Base-by-base conservation (phyloP, 2,329 filamentous ascomycete genomes). In the Curvularia sp. region DNA sequence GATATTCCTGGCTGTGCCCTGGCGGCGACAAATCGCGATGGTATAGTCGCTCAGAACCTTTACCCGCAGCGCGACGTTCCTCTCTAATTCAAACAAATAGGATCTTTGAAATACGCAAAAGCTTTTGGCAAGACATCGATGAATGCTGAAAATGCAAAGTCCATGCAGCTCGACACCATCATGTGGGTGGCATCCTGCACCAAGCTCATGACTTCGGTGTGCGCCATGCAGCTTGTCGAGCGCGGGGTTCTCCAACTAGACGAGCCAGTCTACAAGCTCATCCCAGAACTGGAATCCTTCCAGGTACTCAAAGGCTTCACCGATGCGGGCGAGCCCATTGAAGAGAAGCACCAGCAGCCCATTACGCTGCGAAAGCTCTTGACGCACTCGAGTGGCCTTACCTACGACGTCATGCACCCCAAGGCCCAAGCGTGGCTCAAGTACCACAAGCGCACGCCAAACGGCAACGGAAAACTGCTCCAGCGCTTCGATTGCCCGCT, bases 341-440 rank as follows among this genome's bases (percentile, higher is more conserved):
- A 69, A 43, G 51, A 58, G 25, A 60, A 64, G 43, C 68, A 71
- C 42, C 66, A 42, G 1, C 60, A 57, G 2, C 67, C 71, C 1
- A 74, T 76, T 25, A 76, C 74, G 0, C 54, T 75, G 2, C 59
- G 71, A 3, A 74, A 75, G 21, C 76, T 86, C 0, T 76, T 86
- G 3, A 81, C 80, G 0, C 84, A 86, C 66, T 81, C 82, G 0
- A 71, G 77, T 5, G 84, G 84, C 2, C 57, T 84, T 0, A 76
- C 73, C 1, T 82, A 83, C 64, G 81, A 82, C 42, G 36, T 74
- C 12, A 67, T 72, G 15, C 76, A 82, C 49, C 76, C 80, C 0
- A 72, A 77, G 5, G 67, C 81, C 1, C 53, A 63, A 0, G 74
- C 72, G 15, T 85, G 81, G 81, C 9, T 60, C 9, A 53, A 63